Evolutionary conservation across 495 filamentous ascomycete genomes (phyloP).

Genomic region (Aspergillus coremiiformis): DNA sequence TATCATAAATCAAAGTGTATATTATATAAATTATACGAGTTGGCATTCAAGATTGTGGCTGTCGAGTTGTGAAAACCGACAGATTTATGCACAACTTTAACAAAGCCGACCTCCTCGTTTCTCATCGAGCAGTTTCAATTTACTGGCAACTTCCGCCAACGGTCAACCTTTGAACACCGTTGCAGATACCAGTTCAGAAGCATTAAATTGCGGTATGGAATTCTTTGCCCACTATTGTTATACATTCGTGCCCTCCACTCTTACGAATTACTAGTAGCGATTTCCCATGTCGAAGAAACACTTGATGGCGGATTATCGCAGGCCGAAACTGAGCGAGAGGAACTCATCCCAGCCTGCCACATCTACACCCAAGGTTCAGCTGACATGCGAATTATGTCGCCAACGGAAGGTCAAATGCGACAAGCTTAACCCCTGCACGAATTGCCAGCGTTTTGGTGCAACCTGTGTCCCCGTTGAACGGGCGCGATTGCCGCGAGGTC

Average conservation of each 20-base stretch:
- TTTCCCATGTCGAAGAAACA: background rate
- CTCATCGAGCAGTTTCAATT: background rate
- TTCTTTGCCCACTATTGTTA: background rate
- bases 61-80: too few relatives aligned
- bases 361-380: slow-evolving; percentile 21
- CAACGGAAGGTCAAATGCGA: slow-evolving; percentile 66
- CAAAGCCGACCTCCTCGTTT: too few relatives aligned
- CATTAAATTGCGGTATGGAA: background rate
- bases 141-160: background rate
- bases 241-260: too few relatives aligned
- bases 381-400: slow-evolving; percentile 24
- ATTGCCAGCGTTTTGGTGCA: slow-evolving; percentile 53
- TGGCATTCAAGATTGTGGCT: too few relatives aligned
- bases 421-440: slow-evolving; percentile 60
- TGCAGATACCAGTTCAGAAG: background rate
- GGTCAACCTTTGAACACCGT: background rate
- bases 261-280: too few relatives aligned
- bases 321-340: background rate
- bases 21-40: too few relatives aligned
- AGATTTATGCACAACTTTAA: too few relatives aligned
- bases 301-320: background rate
- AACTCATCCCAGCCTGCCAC: background rate
- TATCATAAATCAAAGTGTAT: too few relatives aligned
- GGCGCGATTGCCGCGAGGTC: slow-evolving; percentile 33
- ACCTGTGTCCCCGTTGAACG: slow-evolving; percentile 46